These are phyloP conservation scores for Candida piceae DNA, from an alignment of 805 yeast genomes.

Conservation along the genomic window DNA sequence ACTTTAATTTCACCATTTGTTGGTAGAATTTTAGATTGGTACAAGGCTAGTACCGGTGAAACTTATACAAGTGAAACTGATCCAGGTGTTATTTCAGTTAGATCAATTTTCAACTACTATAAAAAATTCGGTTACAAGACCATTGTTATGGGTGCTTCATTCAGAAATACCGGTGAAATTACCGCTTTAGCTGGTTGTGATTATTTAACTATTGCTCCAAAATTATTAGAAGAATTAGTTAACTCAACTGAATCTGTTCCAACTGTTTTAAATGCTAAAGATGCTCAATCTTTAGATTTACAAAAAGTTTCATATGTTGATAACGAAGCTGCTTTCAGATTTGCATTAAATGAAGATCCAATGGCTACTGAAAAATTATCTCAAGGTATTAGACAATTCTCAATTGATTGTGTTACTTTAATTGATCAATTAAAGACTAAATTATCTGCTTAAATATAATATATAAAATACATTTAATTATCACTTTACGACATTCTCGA, in stretches of 20 bases:
- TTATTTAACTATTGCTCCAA: conserved; percentile 92
- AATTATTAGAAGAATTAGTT: conserved; percentile 79
- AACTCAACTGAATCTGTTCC: conserved; percentile 79
- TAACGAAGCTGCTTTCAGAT: conserved; percentile 89
- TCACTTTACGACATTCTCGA: no score
- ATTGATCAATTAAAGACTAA: conserved; percentile 45
- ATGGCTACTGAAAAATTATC: conserved; percentile 98
- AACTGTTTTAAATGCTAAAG: conserved; percentile 64
- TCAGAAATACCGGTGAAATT: conserved; percentile 96
- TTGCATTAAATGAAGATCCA: conserved; percentile 87
- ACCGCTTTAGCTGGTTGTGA: conserved; percentile 97
- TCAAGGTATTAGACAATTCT: conserved; percentile 96
- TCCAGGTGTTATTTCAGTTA: conserved; percentile 95
- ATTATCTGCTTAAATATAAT: conserved; percentile 4
- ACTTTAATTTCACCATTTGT: conserved; percentile 98
- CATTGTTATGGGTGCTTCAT: conserved; percentile 99
- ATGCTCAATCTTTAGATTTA: conserved; percentile 50
- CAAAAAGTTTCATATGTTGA: conserved; percentile 76
- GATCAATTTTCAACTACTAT: conserved; percentile 91
- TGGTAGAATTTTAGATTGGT: conserved; percentile 98
- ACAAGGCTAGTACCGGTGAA: conserved; percentile 90
- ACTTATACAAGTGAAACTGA: conserved; percentile 74
- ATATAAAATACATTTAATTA: no score
- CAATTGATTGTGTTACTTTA: conserved; percentile 86
- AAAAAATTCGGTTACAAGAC: conserved; percentile 95